Percentiles rank a stretch among this genome's conserved stretches.
These are phyloP conservation scores for Pittosporum tobira DNA, from an alignment of 129 eudicot genomes.

Conservation along the genomic window DNA sequence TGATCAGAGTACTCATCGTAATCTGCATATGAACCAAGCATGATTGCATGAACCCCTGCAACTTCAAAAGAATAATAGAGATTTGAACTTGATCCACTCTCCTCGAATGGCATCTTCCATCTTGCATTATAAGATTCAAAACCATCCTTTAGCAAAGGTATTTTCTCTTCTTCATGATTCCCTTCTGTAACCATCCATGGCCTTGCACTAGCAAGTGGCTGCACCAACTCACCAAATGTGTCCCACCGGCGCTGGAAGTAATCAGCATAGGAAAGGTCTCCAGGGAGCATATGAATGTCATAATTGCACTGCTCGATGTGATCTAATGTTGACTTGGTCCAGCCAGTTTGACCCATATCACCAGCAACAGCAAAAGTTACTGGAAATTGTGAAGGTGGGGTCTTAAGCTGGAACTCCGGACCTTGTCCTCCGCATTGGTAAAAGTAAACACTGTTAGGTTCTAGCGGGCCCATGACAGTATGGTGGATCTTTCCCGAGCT, in stretches of 20 bases:
- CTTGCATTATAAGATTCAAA: conserved; percentile 75
- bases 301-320: conserved; percentile 73
- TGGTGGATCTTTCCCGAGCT: conserved; percentile 83
- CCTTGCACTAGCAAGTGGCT: conserved; percentile 86
- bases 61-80: conserved; percentile 84
- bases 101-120: conserved; percentile 97
- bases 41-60: conserved; percentile 73
- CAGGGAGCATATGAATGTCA: conserved; percentile 80
- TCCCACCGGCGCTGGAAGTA: conserved; percentile 76
- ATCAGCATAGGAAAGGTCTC: conserved; percentile 89
- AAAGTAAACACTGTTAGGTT: conserved; percentile 55
- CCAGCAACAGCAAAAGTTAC: conserved; percentile 85
- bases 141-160: conserved; percentile 47
- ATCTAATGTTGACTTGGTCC: conserved; percentile 85
- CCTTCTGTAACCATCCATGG: conserved; percentile 99
- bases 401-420: conserved; percentile 62
- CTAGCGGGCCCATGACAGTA: conserved; percentile 76
- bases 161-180: conserved; percentile 80
- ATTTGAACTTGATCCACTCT: conserved; percentile 84
- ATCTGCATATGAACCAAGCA: conserved; percentile 93
- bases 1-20: conserved; percentile 73
- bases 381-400: conserved; percentile 79
- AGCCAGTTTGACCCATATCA: conserved; percentile 91
- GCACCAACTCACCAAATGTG: conserved; percentile 74
- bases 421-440: conserved; percentile 84